These are phyloP conservation scores for Xanthoparmelia taractica DNA, from an alignment of 495 filamentous ascomycete species.

Conservation along the genomic window DNA sequence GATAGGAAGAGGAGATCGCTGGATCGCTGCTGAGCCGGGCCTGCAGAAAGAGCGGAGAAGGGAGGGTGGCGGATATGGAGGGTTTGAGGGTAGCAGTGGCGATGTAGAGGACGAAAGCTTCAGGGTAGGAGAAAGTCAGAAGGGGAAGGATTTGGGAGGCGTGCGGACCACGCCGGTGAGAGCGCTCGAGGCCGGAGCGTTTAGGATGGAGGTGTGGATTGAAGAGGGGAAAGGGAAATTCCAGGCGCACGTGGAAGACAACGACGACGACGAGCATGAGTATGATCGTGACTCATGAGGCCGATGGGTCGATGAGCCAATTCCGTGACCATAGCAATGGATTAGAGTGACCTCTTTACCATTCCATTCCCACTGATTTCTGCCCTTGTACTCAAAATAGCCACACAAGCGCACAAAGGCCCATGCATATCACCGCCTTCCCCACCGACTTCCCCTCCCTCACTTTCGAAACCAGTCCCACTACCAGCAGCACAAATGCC, in stretches of 20 bases:
- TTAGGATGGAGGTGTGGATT: constrained; percentile 49
- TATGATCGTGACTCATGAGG: neutral
- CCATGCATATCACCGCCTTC: constrained; percentile 3
- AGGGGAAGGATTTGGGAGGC: constrained; percentile 30
- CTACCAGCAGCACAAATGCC: constrained; percentile 4
- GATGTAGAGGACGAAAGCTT: constrained; percentile 31
- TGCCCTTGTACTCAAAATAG: neutral
- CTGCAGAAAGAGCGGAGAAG: constrained; percentile 27
- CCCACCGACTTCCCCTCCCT: constrained; percentile 2
- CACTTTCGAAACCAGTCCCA: neutral
- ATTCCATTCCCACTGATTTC: neutral
- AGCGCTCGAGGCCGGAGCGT: constrained; percentile 47
- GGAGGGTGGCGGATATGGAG: constrained; percentile 6
- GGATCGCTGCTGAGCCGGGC: constrained; percentile 48
- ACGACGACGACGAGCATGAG: constrained; percentile 3
- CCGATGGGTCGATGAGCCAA: too few species aligned
- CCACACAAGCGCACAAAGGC: constrained; percentile 2
- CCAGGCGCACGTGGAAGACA: constrained; percentile 24
- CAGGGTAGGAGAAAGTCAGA: constrained; percentile 25
- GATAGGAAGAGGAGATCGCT: constrained; percentile 53
- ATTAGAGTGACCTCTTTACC: too few species aligned
- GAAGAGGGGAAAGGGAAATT: constrained; percentile 52
- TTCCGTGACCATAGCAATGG: too few species aligned
- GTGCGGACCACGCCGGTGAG: constrained; percentile 43
- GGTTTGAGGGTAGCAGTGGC: neutral